Evolutionary conservation across 495 filamentous ascomycete species (phyloP).

Genomic region (Jackrogersella multiformis): DNA sequence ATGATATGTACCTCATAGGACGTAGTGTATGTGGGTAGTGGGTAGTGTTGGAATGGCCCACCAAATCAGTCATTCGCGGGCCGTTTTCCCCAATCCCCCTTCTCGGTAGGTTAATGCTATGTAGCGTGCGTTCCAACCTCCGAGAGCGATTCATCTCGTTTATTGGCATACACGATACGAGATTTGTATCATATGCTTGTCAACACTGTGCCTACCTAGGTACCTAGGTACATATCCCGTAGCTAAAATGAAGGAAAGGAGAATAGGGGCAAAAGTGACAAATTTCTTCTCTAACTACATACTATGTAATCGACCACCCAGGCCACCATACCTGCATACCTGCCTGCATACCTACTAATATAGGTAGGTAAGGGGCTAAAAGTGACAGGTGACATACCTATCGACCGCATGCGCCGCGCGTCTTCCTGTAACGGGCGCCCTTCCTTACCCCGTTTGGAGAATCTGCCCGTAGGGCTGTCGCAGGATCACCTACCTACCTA

Average conservation of each 20-base stretch:
- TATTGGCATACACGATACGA: not conserved
- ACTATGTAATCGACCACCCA: constrained; percentile 37
- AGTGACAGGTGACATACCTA: constrained; percentile 35
- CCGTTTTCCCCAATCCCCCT: constrained; percentile 38
- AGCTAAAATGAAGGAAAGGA: not conserved
- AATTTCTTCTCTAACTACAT: constrained; percentile 17
- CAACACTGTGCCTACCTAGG: no score
- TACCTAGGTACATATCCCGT: not conserved
- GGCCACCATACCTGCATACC: no score
- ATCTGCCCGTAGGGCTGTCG: constrained; percentile 39
- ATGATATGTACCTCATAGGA: no score
- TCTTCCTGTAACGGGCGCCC: constrained; percentile 29
- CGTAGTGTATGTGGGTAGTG: no score
- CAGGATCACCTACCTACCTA: no score
- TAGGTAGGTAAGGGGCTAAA: constrained; percentile 33
- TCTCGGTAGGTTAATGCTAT: constrained; percentile 34
- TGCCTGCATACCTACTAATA: constrained; percentile 37
- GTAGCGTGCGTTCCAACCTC: constrained; percentile 25
- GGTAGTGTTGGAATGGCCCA: constrained; percentile 26
- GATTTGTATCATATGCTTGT: not conserved
- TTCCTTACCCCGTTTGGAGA: constrained; percentile 32
- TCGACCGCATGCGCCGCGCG: constrained; percentile 39
- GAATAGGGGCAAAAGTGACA: constrained; percentile 5
- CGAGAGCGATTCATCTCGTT: constrained; percentile 16
- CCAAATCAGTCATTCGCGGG: constrained; percentile 40